Evolutionary conservation across 345 rosid species (phyloP), one percentile per base, ranked within the genome.

Genomic region (Nasturtium officinale): DNA sequence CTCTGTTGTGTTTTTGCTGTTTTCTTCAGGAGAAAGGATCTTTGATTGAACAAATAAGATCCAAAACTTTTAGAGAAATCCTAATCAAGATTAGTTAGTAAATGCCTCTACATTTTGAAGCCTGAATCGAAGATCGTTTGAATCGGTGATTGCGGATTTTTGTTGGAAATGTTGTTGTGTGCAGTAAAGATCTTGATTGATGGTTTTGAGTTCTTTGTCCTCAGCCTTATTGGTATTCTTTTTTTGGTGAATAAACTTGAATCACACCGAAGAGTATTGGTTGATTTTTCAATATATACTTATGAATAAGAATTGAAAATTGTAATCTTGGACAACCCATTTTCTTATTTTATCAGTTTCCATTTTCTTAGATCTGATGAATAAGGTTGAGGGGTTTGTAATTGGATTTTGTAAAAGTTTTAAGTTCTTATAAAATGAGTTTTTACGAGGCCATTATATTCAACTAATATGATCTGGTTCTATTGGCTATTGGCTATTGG

Each of bases 21-120:
- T 91, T 82, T 84, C 98, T 32, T 89, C 96, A 0, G 96, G 98
- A 68, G 98, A 94, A 82, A 88, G 92, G 80, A 87, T 91, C 85
- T 90, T 95, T 79, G 97, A 95, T 73, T 95, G 85, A 93, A 72
- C 61, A 17, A 40, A 20, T 7, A 48, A 50, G 50, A 54, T 46
- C 47, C 47, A 18, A 47, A 55, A 33, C 59, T 63, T 55, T 63
- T 29, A 54, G 51, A 63, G 38, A 61, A 67, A 75, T 55, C 56
- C 63, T 67, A 60, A 23, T 67, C 69, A 59, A 75, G 73, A 38
- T 67, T 75, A 71, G 67, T 25, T 61, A 58, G 73, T 66, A 50
- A 25, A 58, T 12, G 60, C 52, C 59, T 60, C 67, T 71, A 26
- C 60, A 73, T 56, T 55, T 56, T 55, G 77, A 45, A 73, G 54